Evolutionary conservation across 805 yeast genomes (phyloP).

Genomic region (Wickerhamiella azymoides): DNA sequence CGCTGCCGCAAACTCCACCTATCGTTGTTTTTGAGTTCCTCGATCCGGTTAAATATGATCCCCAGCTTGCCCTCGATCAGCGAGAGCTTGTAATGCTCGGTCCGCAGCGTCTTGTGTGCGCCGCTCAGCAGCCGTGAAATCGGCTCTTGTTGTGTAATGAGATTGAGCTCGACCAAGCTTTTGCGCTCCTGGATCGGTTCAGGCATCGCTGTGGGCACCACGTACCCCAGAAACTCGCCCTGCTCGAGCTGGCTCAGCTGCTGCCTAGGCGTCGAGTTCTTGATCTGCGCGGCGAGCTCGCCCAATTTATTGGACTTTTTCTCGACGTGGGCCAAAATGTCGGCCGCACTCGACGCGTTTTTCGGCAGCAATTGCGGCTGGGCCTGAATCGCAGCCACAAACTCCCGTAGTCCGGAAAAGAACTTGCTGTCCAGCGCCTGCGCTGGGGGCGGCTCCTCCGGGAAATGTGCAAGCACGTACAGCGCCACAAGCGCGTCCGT

Average conservation of each 20-base stretch:
- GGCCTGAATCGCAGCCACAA: background rate
- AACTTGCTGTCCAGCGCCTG: constrained; percentile 5
- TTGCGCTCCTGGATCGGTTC: constrained; percentile 23
- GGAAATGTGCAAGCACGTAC: constrained; percentile 1
- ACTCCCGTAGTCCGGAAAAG: background rate
- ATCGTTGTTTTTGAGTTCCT: constrained; percentile 73
- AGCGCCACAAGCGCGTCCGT: constrained; percentile 7
- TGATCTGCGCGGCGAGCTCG: background rate
- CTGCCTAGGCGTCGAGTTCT: background rate
- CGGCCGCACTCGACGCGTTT: background rate
- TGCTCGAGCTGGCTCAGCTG: background rate
- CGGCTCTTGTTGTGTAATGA: constrained; percentile 79
- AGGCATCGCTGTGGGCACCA: constrained; percentile 26
- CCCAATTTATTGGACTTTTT: background rate
- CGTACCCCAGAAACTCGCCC: constrained; percentile 17
- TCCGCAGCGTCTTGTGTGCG: constrained; percentile 72
- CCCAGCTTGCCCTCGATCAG: constrained; percentile 82
- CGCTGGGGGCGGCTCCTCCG: constrained; percentile 1
- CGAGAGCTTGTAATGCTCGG: constrained; percentile 75
- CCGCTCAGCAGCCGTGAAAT: constrained; percentile 66
- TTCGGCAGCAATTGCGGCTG: background rate
- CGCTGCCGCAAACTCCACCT: constrained; percentile 92
- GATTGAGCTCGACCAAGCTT: constrained; percentile 71
- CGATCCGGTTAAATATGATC: constrained; percentile 79
- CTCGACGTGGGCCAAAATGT: background rate